A percentile compares a stretch with the other conserved stretches of the same genome.
Evolutionary conservation across 495 filamentous ascomycete species (phyloP).

Genomic region (Achaetomiella virescens): DNA sequence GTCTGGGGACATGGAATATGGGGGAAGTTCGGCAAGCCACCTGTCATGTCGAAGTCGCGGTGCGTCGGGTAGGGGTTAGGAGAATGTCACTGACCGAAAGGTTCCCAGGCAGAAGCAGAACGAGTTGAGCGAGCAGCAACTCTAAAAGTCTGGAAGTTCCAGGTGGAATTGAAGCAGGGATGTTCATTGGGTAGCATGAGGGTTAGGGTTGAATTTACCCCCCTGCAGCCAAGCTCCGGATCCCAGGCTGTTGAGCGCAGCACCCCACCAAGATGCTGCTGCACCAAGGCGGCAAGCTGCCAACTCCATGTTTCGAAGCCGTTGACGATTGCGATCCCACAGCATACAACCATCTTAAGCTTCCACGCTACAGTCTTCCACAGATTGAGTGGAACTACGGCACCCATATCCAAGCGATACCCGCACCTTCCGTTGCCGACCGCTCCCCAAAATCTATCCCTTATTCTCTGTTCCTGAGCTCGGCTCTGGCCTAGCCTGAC

Average conservation of each 20-base stretch:
- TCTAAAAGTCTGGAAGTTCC: no score
- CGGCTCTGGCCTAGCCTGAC: slow-evolving; percentile 13
- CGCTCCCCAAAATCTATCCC: neutral
- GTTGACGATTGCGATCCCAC: neutral
- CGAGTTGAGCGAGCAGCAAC: no score
- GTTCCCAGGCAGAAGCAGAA: no score
- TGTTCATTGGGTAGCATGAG: neutral
- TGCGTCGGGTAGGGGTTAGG: no score
- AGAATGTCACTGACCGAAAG: no score
- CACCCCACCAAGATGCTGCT: slow-evolving; percentile 7
- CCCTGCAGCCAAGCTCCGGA: neutral
- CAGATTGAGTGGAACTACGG: no score
- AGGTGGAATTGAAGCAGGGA: no score
- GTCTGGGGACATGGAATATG: no score
- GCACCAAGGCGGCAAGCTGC: neutral
- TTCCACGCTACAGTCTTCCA: neutral
- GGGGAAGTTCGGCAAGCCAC: no score
- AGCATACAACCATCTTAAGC: no score
- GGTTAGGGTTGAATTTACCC: neutral
- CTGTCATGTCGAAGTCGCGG: no score
- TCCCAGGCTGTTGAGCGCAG: neutral
- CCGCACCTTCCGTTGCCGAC: neutral
- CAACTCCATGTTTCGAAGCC: slow-evolving; percentile 15
- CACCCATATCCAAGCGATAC: no score
- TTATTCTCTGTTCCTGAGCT: slow-evolving; percentile 3